Conservation (phyloP, 73 alveolate species). For the Paramecium tetraurelia region DNA sequence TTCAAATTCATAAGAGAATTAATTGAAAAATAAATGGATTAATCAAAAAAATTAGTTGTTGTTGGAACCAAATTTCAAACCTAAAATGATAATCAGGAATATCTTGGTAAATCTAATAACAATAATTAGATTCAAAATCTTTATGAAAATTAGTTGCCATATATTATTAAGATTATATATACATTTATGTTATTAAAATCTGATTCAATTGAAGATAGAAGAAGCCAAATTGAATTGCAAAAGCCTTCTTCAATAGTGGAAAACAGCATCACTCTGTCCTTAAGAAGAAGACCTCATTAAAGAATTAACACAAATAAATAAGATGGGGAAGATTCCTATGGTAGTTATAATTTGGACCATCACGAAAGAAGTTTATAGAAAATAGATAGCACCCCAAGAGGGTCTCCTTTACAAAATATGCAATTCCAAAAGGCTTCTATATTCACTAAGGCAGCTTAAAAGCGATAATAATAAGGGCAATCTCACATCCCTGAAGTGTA, state of each 20-base stretch:
- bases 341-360: background rate
- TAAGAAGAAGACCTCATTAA: background rate
- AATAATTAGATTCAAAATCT: no score
- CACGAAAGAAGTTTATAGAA: background rate
- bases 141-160: no score
- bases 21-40: no score
- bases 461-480: background rate
- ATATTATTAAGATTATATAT: no score
- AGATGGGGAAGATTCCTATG: background rate
- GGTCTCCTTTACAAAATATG: background rate
- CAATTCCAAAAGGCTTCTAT: background rate
- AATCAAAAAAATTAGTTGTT: no score
- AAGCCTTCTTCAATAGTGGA: background rate
- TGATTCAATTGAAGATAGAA: background rate
- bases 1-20: no score
- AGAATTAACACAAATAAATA: background rate
- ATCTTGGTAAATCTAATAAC: no score
- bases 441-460: slow-evolving; percentile 14
- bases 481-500: background rate
- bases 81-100: no score
- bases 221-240: background rate
- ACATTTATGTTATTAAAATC: background rate
- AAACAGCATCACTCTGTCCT: background rate
- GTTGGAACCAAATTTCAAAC: no score
- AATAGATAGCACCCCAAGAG: background rate